A percentile compares a stretch with the other conserved stretches of the same genome.
Conservation (phyloP, 1,139 yeast genomes). For the Ashbya aceris region DNA sequence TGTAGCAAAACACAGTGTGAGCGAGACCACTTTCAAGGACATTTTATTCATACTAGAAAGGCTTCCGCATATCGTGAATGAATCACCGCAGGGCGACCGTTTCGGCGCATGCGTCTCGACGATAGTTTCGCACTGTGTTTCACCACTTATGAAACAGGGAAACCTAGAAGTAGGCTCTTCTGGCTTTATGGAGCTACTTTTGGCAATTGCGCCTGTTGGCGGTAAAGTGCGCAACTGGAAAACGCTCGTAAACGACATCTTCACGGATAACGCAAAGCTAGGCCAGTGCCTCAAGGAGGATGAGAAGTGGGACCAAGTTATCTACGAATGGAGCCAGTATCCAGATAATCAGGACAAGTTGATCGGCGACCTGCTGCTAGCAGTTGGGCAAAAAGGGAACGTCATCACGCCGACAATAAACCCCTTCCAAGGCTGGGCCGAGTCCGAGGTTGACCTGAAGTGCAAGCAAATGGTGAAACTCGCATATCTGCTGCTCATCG, state of each 20-base stretch:
- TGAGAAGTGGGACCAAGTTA: constrained; percentile 18
- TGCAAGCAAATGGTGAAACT: constrained; percentile 31
- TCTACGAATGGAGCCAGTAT: constrained; percentile 26
- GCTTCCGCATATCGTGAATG: constrained; percentile 39
- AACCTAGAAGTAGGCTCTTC: constrained; percentile 20
- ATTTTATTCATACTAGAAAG: constrained; percentile 33
- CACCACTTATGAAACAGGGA: constrained; percentile 37
- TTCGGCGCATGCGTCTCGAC: constrained; percentile 36
- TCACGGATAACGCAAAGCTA: constrained; percentile 36
- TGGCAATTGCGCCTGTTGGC: constrained; percentile 27
- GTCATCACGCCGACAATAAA: constrained; percentile 25
- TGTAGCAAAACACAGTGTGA: constrained; percentile 6
- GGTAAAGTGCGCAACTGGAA: constrained; percentile 44
- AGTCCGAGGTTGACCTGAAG: constrained; percentile 23
- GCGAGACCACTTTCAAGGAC: constrained; percentile 9
- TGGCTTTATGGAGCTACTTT: constrained; percentile 33
- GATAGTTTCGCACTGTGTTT: constrained; percentile 37
- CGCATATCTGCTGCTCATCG: constrained; percentile 51
- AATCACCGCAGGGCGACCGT: constrained; percentile 38
- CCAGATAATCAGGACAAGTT: constrained; percentile 39
- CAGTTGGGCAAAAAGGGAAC: constrained; percentile 20
- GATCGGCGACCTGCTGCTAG: constrained; percentile 19
- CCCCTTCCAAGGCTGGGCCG: constrained; percentile 26
- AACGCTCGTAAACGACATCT: constrained; percentile 40
- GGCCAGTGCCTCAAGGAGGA: constrained; percentile 9